These are phyloP conservation scores for Hirsutella minnesotensis DNA, from an alignment of 2,329 filamentous ascomycete species.

Conservation along the genomic window DNA sequence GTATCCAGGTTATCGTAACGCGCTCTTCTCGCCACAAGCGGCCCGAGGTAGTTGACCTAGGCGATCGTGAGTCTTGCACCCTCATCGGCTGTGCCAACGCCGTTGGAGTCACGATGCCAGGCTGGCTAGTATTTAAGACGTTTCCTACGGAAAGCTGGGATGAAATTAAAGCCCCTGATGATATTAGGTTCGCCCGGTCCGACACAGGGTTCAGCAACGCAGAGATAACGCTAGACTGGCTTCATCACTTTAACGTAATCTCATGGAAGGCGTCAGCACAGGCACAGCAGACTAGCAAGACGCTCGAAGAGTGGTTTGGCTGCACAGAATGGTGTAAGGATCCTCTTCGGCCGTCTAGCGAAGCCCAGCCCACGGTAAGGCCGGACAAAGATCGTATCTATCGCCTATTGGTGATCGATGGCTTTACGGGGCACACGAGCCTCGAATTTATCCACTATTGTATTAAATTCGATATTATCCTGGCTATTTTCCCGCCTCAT, in stretches of 20 bases:
- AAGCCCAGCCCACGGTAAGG: not conserved
- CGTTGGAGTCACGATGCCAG: not conserved
- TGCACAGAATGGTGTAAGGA: not conserved
- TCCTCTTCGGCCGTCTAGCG: too few relatives aligned
- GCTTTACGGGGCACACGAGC: not conserved
- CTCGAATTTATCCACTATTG: not conserved
- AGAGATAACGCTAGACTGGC: not conserved
- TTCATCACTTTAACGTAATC: not conserved
- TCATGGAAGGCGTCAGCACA: not conserved
- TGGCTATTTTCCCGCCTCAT: too few relatives aligned
- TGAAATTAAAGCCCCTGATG: not conserved
- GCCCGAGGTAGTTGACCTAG: not conserved
- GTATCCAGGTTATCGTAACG: not conserved
- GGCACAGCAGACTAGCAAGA: not conserved
- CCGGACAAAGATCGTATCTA: not conserved
- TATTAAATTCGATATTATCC: not conserved
- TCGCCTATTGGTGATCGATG: not conserved
- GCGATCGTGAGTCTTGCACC: not conserved
- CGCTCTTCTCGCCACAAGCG: not conserved
- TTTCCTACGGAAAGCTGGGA: not conserved
- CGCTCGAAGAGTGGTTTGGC: not conserved
- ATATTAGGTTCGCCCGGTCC: not conserved
- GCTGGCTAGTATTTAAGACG: not conserved
- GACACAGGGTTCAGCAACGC: too few relatives aligned
- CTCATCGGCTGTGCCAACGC: not conserved